Conservation (phyloP, 768 basidiomycete species). For the Rhizopogon vesiculosus region DNA sequence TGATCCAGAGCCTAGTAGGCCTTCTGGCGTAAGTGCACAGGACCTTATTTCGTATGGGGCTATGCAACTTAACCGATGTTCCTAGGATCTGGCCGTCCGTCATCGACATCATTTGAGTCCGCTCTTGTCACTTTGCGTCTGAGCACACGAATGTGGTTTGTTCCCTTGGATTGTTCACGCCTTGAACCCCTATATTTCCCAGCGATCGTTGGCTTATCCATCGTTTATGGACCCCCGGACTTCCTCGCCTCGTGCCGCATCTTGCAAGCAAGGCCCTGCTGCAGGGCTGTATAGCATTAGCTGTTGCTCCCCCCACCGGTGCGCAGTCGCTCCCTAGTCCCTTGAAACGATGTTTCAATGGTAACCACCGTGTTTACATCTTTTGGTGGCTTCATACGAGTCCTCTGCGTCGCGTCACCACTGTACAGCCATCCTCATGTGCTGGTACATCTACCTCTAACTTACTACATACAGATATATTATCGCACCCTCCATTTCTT, state of each 20-base stretch:
- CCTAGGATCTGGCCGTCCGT: constrained; percentile 39
- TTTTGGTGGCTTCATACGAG: too few relatives aligned
- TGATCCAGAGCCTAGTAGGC: constrained; percentile 35
- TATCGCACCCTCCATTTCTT: not conserved
- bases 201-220: not conserved
- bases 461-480: not conserved
- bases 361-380: not conserved
- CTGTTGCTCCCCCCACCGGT: not conserved
- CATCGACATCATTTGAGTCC: constrained; percentile 32
- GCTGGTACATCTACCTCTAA: not conserved
- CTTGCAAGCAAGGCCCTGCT: not conserved
- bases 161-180: not conserved
- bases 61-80: not conserved
- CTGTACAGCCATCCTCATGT: not conserved
- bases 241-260: not conserved
- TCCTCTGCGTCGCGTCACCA: not conserved
- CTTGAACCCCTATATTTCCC: not conserved
- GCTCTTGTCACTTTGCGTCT: not conserved
- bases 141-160: not conserved
- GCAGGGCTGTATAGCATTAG: not conserved
- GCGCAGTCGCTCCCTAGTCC: not conserved
- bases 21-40: constrained; percentile 32
- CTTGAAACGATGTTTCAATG: not conserved
- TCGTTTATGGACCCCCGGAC: not conserved
- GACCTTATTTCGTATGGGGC: not conserved